phyloP scores from a whole-genome alignment of 345 rosid species.

The Camelina neglecta region DNA sequence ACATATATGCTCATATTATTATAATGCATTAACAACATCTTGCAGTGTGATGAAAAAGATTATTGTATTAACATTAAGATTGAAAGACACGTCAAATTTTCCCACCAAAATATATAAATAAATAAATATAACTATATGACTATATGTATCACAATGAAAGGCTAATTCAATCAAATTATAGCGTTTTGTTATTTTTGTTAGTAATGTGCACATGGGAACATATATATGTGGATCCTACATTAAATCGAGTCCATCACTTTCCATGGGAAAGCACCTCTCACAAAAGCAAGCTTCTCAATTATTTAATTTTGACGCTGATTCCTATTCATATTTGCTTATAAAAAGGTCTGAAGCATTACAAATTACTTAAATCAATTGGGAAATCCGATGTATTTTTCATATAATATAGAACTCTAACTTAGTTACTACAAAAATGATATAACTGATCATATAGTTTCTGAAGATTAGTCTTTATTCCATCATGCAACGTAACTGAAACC shows the following conservation, averaged over 20 bases:
- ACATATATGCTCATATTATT: background rate
- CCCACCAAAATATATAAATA: background rate
- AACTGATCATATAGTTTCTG: background rate
- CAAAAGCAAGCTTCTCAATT: conserved; percentile 34
- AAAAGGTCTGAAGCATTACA: background rate
- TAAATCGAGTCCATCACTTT: conserved; percentile 43
- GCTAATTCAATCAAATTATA: conserved; percentile 26
- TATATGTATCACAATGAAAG: conserved; percentile 27
- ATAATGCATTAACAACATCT: conserved; percentile 1
- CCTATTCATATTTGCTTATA: background rate
- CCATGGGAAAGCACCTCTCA: conserved; percentile 34
- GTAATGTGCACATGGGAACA: conserved; percentile 45
- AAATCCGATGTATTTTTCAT: background rate
- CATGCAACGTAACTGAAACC: background rate
- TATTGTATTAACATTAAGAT: background rate
- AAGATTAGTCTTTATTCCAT: background rate
- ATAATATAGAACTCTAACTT: background rate
- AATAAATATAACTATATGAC: conserved; percentile 7
- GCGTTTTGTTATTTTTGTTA: conserved; percentile 35
- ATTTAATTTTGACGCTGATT: conserved; percentile 24
- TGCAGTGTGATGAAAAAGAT: background rate
- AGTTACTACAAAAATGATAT: background rate
- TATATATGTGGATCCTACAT: conserved; percentile 45
- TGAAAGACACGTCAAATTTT: background rate
- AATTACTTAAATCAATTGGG: background rate